phyloP scores from a whole-genome alignment of 305 asterid genomes.

The Fraxinus dipetala region DNA sequence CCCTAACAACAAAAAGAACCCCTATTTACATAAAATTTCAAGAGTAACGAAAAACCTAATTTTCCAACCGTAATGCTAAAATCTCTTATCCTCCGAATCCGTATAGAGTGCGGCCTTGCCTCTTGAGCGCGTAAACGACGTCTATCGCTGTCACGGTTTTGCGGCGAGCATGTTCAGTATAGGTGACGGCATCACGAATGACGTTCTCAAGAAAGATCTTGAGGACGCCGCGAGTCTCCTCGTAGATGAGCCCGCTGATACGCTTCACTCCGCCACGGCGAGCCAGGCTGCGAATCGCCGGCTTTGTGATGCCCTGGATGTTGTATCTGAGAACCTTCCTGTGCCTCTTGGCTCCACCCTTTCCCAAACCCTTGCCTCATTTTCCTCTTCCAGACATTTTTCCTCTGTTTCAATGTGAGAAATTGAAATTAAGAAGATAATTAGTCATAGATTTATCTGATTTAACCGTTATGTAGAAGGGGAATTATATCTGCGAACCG shows the following conservation, averaged over 20 bases:
- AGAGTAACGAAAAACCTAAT: background rate
- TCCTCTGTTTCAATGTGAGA: background rate
- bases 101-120: conserved; percentile 15
- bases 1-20: background rate
- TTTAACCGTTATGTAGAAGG: background rate
- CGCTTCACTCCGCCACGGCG: conserved; percentile 61
- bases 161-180: conserved; percentile 15
- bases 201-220: conserved; percentile 14
- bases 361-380: conserved; percentile 59
- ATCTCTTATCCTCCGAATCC: conserved; percentile 1
- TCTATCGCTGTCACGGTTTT: conserved; percentile 15
- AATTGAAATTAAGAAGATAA: background rate
- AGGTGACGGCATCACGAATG: conserved; percentile 13
- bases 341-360: conserved; percentile 59
- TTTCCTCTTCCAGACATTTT: conserved; percentile 56
- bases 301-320: conserved; percentile 54
- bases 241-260: conserved; percentile 50
- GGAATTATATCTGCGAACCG: background rate
- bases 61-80: background rate
- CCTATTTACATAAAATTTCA: background rate
- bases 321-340: conserved; percentile 49
- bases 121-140: conserved; percentile 12
- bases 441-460: background rate
- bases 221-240: conserved; percentile 24
- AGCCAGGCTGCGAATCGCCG: conserved; percentile 53